Evolutionary conservation across 2,329 filamentous ascomycete genomes (phyloP), one percentile per base, ranked within the genome.

Genomic region (Phyllachora maydis): DNA sequence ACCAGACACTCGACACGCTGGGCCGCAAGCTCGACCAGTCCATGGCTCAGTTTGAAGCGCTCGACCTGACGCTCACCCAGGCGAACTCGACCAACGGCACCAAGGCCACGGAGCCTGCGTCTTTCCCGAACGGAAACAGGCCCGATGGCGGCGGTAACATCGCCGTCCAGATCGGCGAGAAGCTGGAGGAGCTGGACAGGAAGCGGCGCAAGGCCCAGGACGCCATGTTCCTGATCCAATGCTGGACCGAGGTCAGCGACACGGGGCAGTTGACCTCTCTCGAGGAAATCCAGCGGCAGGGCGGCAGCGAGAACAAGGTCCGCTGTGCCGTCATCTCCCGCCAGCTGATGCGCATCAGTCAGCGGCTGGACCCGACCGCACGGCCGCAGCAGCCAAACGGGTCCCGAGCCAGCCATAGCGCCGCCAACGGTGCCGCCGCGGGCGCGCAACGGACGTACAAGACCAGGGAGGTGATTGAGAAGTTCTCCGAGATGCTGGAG

Each of bases 191-290:
- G 45, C 59, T 98, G 29, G 88, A 98, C 47, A 69, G 81, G 39
- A 91, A 98, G 51, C 61, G 83, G 35, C 73, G 81, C 41, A 62
- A 85, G 29, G 88, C 88, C 16, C 63, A 88, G 43, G 88, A 98
- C 52, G 83, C 88, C 30, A 85, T 78, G 42, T 95, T 95, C 43
- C 50, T 98, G 28, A 82, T 98, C 33, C 77, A 91, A 43, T 98
- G 88, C 52, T 98, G 88, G 85, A 69, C 81, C 19, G 85, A 95
- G 40, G 81, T 98, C 36, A 83, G 74, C 47, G 83, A 92, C 39
- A 73, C 74, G 6, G 88, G 88, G 4, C 71, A 88, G 35, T 59
- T 95, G 26, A 74, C 76, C 6, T 71, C 75, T n/a, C 50, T 98
- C 22, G 81, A 95, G 45, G 82, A 90, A 32, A 72, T 95, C 29